Conservation (phyloP, 192 early-diverging fungal species). For the Coemansia sp. region DNA sequence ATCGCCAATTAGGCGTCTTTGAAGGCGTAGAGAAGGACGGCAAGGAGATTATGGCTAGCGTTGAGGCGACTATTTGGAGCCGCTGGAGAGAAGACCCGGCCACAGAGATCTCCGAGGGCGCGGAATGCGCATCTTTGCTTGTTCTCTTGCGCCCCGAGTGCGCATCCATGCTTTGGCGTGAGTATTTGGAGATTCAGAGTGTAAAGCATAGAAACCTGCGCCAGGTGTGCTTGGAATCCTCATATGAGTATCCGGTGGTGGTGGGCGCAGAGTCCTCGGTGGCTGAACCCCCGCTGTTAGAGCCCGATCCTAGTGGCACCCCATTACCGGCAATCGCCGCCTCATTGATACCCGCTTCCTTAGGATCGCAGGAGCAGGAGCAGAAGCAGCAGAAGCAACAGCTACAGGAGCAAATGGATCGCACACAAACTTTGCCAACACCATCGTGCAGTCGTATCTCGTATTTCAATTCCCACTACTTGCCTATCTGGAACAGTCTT, state of each 20-base stretch:
- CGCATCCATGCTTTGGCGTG: slow-evolving; percentile 28
- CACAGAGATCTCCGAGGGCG: slow-evolving; percentile 34
- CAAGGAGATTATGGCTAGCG: slow-evolving; percentile 70
- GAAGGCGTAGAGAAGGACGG: slow-evolving; percentile 80
- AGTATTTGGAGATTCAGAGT: slow-evolving; percentile 46
- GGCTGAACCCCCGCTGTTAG: not conserved
- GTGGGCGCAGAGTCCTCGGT: not conserved
- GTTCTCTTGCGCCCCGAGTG: slow-evolving; percentile 38
- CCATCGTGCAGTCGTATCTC: slow-evolving; percentile 14
- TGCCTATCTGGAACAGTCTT: slow-evolving; percentile 50
- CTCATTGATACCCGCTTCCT: not conserved
- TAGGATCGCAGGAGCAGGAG: not conserved
- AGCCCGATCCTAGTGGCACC: slow-evolving; percentile 14
- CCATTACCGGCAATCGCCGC: slow-evolving; percentile 10
- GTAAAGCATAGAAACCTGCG: slow-evolving; percentile 31
- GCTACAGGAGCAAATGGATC: not conserved
- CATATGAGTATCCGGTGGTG: slow-evolving; percentile 18
- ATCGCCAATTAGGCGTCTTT: slow-evolving; percentile 74
- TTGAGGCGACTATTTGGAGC: slow-evolving; percentile 62
- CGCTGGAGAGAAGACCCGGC: slow-evolving; percentile 22
- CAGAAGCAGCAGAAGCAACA: not conserved
- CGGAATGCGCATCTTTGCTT: slow-evolving; percentile 44
- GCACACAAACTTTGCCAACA: not conserved
- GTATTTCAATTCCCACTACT: slow-evolving; percentile 36
- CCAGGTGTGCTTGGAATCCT: slow-evolving; percentile 21